These are phyloP conservation scores for Oehlia diaphana DNA, from an alignment of 192 early-diverging fungal genomes.

Conservation along the genomic window DNA sequence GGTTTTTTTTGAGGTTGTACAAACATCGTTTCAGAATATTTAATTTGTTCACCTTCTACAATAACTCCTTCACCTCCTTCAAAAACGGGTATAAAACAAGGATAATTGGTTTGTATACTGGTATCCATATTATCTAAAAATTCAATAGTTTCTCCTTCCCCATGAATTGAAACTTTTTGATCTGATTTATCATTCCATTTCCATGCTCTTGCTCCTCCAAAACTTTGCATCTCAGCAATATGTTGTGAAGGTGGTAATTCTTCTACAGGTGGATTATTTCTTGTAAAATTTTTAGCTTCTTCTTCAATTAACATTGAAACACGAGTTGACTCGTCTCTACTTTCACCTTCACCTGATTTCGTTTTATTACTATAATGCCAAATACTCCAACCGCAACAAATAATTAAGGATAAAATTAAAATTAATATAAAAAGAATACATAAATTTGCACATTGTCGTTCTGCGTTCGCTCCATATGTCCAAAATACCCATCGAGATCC, in stretches of 20 bases:
- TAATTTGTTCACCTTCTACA: background rate
- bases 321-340: background rate
- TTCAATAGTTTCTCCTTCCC: background rate
- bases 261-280: constrained; percentile 3
- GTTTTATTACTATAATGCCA: background rate
- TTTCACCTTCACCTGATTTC: background rate
- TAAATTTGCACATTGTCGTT: background rate
- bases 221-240: background rate
- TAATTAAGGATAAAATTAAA: background rate
- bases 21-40: background rate
- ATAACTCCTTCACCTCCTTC: background rate
- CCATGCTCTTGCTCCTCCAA: constrained; percentile 15
- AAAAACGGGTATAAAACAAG: constrained; percentile 6
- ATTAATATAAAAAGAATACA: background rate
- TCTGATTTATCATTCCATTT: background rate
- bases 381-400: background rate
- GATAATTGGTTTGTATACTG: constrained; percentile 20
- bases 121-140: background rate
- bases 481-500: background rate
- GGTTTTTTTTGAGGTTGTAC: background rate
- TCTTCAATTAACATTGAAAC: background rate
- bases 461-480: background rate
- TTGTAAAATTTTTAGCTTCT: background rate
- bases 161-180: background rate
- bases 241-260: background rate